Evolutionary conservation across 78 protist genomes (phyloP).

Genomic region (Dictyostelium brefeldianum): DNA sequence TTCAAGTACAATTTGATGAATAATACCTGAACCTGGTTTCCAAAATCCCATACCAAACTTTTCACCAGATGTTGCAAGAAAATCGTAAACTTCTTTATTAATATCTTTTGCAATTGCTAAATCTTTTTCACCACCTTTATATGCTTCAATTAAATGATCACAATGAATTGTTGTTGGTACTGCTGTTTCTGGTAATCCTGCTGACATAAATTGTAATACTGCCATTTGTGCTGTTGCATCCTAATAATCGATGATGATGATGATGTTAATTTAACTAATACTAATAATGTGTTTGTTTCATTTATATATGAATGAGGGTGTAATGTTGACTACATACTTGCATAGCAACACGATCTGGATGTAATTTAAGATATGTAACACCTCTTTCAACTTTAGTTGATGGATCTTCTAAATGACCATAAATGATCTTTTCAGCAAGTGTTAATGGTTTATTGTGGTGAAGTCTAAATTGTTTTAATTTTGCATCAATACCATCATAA

Average conservation of each 20-base stretch:
- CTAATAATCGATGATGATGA: too few relatives aligned
- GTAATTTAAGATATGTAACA: slow-evolving; percentile 89
- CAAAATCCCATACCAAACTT: slow-evolving; percentile 96
- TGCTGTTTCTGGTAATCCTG: slow-evolving; percentile 94
- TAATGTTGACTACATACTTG: slow-evolving; percentile 62
- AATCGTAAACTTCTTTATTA: slow-evolving; percentile 96
- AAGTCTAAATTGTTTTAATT: slow-evolving; percentile 53
- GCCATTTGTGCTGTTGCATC: slow-evolving; percentile 98
- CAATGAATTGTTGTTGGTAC: slow-evolving; percentile 97
- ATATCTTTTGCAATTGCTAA: slow-evolving; percentile 78
- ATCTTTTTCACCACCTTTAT: slow-evolving; percentile 88
- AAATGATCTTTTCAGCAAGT: slow-evolving; percentile 94
- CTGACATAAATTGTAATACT: slow-evolving; percentile 95
- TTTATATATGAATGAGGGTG: not conserved
- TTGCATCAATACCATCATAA: slow-evolving; percentile 58
- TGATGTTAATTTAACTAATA: not conserved
- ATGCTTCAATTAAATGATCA: slow-evolving; percentile 96
- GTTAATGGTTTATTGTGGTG: slow-evolving; percentile 92
- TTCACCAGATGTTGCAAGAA: slow-evolving; percentile 85
- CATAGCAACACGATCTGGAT: slow-evolving; percentile 97
- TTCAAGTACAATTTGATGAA: slow-evolving; percentile 97
- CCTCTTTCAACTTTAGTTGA: slow-evolving; percentile 89
- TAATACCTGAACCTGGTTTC: slow-evolving; percentile 97
- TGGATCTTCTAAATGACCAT: slow-evolving; percentile 93
- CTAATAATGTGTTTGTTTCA: not conserved